Percentiles rank a stretch among this genome's conserved stretches.
Evolutionary conservation across 2,329 filamentous ascomycete species (phyloP).

Genomic region (Aspergillus tubingensis): DNA sequence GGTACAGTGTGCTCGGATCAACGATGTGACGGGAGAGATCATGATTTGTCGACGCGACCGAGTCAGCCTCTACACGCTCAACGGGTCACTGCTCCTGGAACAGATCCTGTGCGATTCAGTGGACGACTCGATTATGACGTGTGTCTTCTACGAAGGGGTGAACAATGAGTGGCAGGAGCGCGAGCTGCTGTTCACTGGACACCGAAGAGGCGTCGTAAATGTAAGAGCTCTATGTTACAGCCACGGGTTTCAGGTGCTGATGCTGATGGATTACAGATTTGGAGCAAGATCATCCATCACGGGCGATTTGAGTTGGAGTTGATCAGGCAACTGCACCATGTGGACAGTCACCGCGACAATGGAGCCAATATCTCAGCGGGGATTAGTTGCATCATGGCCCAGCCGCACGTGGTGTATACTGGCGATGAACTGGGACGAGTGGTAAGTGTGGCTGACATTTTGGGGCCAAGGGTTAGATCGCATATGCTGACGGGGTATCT

Average conservation of each 20-base stretch:
- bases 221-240: no score
- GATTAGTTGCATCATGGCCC: constrained; percentile 83
- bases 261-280: constrained; percentile 47
- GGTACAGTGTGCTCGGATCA: constrained; percentile 77
- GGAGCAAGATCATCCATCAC: constrained; percentile 57
- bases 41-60: constrained; percentile 76
- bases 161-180: constrained; percentile 91
- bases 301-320: constrained; percentile 76
- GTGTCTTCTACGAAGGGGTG: constrained; percentile 89
- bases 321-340: constrained; percentile 78
- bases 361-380: constrained; percentile 60
- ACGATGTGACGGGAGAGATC: constrained; percentile 88
- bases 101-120: constrained; percentile 73
- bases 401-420: constrained; percentile 83
- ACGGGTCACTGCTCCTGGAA: constrained; percentile 78
- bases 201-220: constrained; percentile 80
- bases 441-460: constrained; percentile 55
- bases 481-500: constrained; percentile 21
- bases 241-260: no score
- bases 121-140: constrained; percentile 77
- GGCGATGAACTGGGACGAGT: constrained; percentile 93
- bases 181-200: constrained; percentile 84
- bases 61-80: constrained; percentile 80
- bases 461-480: not conserved
- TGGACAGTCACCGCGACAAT: constrained; percentile 67